Conservation (phyloP, 345 rosid species). For the Streptanthus diversifolius region DNA sequence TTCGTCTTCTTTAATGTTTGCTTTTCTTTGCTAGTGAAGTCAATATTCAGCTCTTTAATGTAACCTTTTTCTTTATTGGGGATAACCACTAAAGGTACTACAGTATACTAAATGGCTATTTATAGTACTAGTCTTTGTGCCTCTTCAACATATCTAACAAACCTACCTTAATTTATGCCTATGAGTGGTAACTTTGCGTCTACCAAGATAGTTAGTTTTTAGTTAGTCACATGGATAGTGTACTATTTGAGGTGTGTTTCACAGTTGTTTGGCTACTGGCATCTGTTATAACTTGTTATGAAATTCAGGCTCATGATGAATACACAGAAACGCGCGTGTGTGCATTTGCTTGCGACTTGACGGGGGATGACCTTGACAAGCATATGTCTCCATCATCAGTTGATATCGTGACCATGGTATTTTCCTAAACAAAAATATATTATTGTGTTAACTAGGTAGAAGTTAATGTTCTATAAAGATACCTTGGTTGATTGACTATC, state of each 20-base stretch:
- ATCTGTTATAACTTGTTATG: background rate
- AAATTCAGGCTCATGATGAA: constrained; percentile 74
- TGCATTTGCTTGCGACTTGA: constrained; percentile 81
- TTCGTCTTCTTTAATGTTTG: background rate
- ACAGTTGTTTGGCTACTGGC: background rate
- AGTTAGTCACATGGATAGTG: background rate
- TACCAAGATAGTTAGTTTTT: background rate
- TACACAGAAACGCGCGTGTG: constrained; percentile 51
- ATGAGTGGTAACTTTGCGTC: background rate
- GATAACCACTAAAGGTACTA: background rate
- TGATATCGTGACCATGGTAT: constrained; percentile 91
- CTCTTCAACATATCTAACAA: background rate
- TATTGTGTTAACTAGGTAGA: background rate
- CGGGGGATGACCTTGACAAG: constrained; percentile 61
- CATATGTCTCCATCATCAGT: constrained; percentile 73
- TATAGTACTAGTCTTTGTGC: background rate
- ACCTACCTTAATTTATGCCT: background rate
- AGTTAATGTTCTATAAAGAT: background rate
- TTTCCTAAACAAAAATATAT: constrained; percentile 6
- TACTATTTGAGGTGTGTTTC: background rate
- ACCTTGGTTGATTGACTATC: background rate
- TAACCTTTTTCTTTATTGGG: background rate
- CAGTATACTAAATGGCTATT: background rate
- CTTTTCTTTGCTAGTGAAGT: constrained; percentile 1
- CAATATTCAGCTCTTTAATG: background rate